Evolutionary conservation across 1,284 basidiomycete genomes (phyloP).

Genomic region (Boletus subluridellus): DNA sequence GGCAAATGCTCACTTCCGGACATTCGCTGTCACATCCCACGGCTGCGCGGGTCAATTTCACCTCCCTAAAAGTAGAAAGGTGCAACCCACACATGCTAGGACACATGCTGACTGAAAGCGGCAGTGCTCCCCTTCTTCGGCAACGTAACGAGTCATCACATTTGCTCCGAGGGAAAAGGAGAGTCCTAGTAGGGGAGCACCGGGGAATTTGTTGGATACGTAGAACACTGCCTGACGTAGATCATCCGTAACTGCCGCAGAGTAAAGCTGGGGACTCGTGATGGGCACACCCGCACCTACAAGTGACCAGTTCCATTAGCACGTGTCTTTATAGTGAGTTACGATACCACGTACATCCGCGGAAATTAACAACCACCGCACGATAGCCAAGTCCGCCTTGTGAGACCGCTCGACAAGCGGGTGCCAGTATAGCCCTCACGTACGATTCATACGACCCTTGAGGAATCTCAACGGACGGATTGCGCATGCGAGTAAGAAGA

Average conservation of each 20-base stretch:
- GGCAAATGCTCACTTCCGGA: conserved; percentile 43
- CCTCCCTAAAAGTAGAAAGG: conserved; percentile 5
- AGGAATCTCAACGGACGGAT: conserved; percentile 9
- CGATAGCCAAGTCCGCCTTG: conserved; percentile 84
- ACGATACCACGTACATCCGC: conserved; percentile 68
- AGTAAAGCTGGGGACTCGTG: conserved; percentile 81
- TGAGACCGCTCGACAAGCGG: conserved; percentile 62
- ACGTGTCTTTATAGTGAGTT: conserved; percentile 6
- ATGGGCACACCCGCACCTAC: conserved; percentile 80
- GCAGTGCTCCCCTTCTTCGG: conserved; percentile 76
- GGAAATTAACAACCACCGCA: conserved; percentile 86
- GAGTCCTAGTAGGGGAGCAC: conserved; percentile 79
- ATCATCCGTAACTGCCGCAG: conserved; percentile 83
- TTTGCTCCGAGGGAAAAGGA: conserved; percentile 95
- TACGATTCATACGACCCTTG: conserved; percentile 86
- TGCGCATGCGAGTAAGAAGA: neutral
- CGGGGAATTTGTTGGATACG: conserved; percentile 71
- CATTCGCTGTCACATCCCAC: conserved; percentile 69
- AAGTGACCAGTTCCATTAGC: conserved; percentile 9
- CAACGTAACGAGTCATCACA: conserved; percentile 88
- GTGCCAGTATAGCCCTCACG: conserved; percentile 74
- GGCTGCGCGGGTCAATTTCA: conserved; percentile 48
- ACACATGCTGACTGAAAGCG: conserved; percentile 76
- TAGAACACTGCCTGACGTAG: conserved; percentile 78
- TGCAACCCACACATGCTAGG: conserved; percentile 68